Percentiles rank a stretch among this genome's conserved stretches.
These are phyloP conservation scores for Truncatella angustata DNA, from an alignment of 2,329 filamentous ascomycete species.

Conservation along the genomic window DNA sequence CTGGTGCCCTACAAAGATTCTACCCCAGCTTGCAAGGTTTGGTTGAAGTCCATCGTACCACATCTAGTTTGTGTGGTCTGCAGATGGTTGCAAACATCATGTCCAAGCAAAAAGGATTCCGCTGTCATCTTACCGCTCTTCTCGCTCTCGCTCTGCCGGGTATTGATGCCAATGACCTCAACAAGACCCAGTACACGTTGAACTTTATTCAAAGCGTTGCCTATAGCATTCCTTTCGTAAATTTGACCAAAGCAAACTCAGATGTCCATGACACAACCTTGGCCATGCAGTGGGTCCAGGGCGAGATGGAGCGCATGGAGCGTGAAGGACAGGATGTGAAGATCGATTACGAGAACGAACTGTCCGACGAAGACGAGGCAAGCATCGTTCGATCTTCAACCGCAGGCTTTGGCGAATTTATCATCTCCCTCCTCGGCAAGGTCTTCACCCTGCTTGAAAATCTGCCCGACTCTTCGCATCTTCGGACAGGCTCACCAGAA, in stretches of 20 bases:
- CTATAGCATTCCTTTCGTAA: constrained; percentile 91
- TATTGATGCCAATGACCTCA: constrained; percentile 95
- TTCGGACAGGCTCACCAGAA: constrained; percentile 88
- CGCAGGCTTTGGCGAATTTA: constrained; percentile 88
- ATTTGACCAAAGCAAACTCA: constrained; percentile 68
- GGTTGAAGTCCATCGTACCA: constrained; percentile 94
- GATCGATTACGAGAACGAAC: constrained; percentile 78
- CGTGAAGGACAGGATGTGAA: constrained; percentile 79
- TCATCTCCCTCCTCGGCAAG: constrained; percentile 85
- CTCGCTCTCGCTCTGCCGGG: constrained; percentile 91
- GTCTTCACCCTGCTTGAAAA: constrained; percentile 97
- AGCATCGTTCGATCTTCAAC: constrained; percentile 90
- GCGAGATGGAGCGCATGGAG: constrained; percentile 92
- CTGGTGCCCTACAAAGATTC: constrained; percentile 90
- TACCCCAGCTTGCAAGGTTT: constrained; percentile 96
- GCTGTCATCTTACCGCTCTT: constrained; percentile 91
- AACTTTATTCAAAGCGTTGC: constrained; percentile 95
- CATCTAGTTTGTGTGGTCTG: constrained; percentile 85
- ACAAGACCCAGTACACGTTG: constrained; percentile 92
- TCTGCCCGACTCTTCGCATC: constrained; percentile 82
- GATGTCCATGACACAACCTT: constrained; percentile 71
- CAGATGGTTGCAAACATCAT: constrained; percentile 92
- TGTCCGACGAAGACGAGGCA: constrained; percentile 83
- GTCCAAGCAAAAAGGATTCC: constrained; percentile 89
- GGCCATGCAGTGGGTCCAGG: constrained; percentile 90